These are phyloP conservation scores for Brassica carinata DNA, from an alignment of 345 rosid genomes.

Conservation along the genomic window DNA sequence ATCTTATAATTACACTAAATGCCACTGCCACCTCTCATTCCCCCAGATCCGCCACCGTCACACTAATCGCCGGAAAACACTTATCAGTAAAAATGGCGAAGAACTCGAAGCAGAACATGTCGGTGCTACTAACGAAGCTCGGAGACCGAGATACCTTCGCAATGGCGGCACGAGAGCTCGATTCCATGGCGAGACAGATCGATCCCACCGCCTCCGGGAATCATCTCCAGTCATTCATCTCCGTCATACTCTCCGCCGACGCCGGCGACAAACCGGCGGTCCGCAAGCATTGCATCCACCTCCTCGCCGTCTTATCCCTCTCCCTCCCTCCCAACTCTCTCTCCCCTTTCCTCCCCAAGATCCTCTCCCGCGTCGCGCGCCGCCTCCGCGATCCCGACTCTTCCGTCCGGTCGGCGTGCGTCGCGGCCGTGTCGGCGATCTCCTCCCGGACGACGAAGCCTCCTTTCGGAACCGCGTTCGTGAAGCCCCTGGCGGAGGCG, in stretches of 20 bases:
- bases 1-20: slow-evolving; percentile 26
- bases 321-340: slow-evolving; percentile 54
- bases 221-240: slow-evolving; percentile 61
- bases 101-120: slow-evolving; percentile 55
- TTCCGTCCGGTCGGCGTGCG: slow-evolving; percentile 67
- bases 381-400: slow-evolving; percentile 88
- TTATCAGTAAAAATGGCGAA: slow-evolving; percentile 51
- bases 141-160: slow-evolving; percentile 85
- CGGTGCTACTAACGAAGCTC: slow-evolving; percentile 64
- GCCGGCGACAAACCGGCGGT: slow-evolving; percentile 69
- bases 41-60: slow-evolving; percentile 40
- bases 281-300: slow-evolving; percentile 73
- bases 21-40: slow-evolving; percentile 38
- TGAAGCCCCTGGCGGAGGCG: slow-evolving; percentile 76
- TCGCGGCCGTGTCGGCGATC: slow-evolving; percentile 61
- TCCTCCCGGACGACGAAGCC: slow-evolving; percentile 60
- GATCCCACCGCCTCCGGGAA: slow-evolving; percentile 47
- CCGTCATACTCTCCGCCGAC: slow-evolving; percentile 73
- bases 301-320: slow-evolving; percentile 60
- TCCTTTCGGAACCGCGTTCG: slow-evolving; percentile 57
- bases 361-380: slow-evolving; percentile 61
- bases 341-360: slow-evolving; percentile 65
- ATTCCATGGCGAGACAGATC: slow-evolving; percentile 59
- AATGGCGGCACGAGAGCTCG: slow-evolving; percentile 71
- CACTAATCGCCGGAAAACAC: slow-evolving; percentile 3